Conservation (phyloP, 495 filamentous ascomycete species). For the Hypoxylon intermedium region DNA sequence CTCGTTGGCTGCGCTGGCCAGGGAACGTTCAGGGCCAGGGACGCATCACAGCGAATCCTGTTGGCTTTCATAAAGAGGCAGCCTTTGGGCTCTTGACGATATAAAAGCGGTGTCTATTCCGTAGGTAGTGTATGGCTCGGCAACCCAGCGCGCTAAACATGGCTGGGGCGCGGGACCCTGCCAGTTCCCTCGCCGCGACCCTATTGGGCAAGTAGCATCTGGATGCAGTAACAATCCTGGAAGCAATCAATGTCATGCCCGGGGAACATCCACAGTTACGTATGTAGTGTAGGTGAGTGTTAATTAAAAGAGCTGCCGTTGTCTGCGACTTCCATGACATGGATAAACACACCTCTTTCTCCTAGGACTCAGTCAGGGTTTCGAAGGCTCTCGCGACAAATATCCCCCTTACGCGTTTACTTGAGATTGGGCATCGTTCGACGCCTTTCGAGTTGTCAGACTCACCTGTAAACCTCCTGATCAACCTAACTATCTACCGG, state of each 20-base stretch:
- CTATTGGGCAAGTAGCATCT: constrained; percentile 39
- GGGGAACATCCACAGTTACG: background rate
- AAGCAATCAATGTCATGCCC: constrained; percentile 13
- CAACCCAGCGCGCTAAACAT: constrained; percentile 25
- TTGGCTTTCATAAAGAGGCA: constrained; percentile 2
- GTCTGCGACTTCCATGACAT: constrained; percentile 27
- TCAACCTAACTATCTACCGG: constrained; percentile 12
- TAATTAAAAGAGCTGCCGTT: constrained; percentile 8
- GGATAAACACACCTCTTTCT: constrained; percentile 5
- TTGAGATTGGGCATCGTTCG: background rate
- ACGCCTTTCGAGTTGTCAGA: constrained; percentile 2
- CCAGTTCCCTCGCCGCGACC: constrained; percentile 15
- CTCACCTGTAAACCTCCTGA: background rate
- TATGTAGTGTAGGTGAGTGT: constrained; percentile 8
- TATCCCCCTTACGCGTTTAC: background rate
- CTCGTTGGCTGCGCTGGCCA: background rate
- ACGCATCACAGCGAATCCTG: constrained; percentile 11
- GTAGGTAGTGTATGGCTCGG: too few relatives aligned
- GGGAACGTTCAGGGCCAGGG: background rate
- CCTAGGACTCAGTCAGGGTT: constrained; percentile 14
- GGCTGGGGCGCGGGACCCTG: constrained; percentile 15
- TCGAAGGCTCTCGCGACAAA: constrained; percentile 5
- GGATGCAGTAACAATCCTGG: constrained; percentile 26
- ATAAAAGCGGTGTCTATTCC: constrained; percentile 14
- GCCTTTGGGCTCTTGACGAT: background rate